phyloP scores from a whole-genome alignment of 441 rosid species.

The Euphorbia corollata region DNA sequence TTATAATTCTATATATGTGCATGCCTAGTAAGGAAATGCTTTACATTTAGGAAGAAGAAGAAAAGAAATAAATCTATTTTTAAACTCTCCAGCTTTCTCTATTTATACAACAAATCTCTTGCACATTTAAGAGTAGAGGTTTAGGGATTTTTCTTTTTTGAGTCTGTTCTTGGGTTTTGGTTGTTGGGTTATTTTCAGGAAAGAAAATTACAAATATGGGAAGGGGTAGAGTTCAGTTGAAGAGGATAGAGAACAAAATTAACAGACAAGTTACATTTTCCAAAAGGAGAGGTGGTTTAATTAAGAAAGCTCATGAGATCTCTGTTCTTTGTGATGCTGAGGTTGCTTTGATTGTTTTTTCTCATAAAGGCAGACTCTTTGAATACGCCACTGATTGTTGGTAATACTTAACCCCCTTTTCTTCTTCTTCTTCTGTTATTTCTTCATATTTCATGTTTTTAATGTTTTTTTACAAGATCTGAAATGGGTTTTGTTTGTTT shows the following conservation, averaged over 20 bases:
- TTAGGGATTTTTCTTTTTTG: conserved; percentile 15
- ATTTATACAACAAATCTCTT: not conserved
- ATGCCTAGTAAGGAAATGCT: conserved; percentile 21
- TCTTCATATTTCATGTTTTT: not conserved
- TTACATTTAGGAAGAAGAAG: conserved; percentile 24
- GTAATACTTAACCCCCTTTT: conserved; percentile 20
- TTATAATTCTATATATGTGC: conserved; percentile 20
- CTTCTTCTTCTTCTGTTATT: not conserved
- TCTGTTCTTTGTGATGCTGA: conserved; percentile 90
- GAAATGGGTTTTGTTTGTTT: not conserved
- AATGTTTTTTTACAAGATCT: not conserved
- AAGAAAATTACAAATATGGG: conserved; percentile 46
- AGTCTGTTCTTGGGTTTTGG: conserved; percentile 23
- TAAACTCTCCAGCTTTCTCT: conserved; percentile 11
- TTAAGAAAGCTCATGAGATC: conserved; percentile 96
- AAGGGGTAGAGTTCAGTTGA: conserved; percentile 89
- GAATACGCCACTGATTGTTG: conserved; percentile 68
- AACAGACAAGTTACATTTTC: conserved; percentile 92
- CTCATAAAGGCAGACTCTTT: conserved; percentile 79
- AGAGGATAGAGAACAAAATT: conserved; percentile 92
- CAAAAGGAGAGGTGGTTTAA: conserved; percentile 66
- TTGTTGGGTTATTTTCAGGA: conserved; percentile 41
- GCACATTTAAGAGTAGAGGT: conserved; percentile 1
- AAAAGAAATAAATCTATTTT: conserved; percentile 16
- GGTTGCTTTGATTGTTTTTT: conserved; percentile 80